Percentiles rank a stretch among this genome's conserved stretches.
phyloP scores from a whole-genome alignment of 2,329 filamentous ascomycete genomes.

The Cryphonectria carpinicola region DNA sequence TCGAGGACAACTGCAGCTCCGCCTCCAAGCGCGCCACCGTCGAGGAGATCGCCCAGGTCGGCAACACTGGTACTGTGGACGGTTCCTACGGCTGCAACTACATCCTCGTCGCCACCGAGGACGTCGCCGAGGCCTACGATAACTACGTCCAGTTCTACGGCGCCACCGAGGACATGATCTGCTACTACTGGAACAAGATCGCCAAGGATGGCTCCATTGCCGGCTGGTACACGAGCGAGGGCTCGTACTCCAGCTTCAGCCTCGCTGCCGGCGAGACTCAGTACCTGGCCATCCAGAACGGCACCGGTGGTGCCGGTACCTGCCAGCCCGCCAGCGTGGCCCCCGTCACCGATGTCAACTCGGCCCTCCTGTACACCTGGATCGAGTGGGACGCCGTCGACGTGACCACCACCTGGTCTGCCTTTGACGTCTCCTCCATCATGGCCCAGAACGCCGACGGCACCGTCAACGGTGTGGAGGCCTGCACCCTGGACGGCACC shows the following conservation, averaged over 20 bases:
- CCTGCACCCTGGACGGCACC: slow-evolving; percentile 43
- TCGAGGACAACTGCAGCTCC: slow-evolving; percentile 41
- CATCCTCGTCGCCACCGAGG: slow-evolving; percentile 45
- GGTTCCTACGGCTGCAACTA: slow-evolving; percentile 56
- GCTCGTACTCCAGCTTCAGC: slow-evolving; percentile 45
- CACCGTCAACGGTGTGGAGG: slow-evolving; percentile 41
- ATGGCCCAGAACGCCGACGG: slow-evolving; percentile 45
- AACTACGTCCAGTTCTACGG: slow-evolving; percentile 34
- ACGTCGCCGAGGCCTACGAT: slow-evolving; percentile 44
- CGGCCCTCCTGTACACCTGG: slow-evolving; percentile 52
- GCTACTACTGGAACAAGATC: slow-evolving; percentile 58
- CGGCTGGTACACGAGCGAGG: slow-evolving; percentile 50
- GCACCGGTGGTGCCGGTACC: slow-evolving; percentile 54
- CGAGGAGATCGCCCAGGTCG: slow-evolving; percentile 50
- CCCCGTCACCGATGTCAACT: slow-evolving; percentile 42
- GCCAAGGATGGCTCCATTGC: slow-evolving; percentile 48
- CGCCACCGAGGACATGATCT: slow-evolving; percentile 38
- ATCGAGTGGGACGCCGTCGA: slow-evolving; percentile 51
- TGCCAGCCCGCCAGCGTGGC: slow-evolving; percentile 40
- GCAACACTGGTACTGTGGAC: slow-evolving; percentile 48
- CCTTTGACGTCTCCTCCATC: slow-evolving; percentile 55
- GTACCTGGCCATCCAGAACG: slow-evolving; percentile 48
- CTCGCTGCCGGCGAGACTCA: slow-evolving; percentile 44
- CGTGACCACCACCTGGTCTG: slow-evolving; percentile 53
- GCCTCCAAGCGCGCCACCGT: slow-evolving; percentile 46